Evolutionary conservation across 1,284 basidiomycete genomes (phyloP).

Genomic region (Amylostereum areolatum): DNA sequence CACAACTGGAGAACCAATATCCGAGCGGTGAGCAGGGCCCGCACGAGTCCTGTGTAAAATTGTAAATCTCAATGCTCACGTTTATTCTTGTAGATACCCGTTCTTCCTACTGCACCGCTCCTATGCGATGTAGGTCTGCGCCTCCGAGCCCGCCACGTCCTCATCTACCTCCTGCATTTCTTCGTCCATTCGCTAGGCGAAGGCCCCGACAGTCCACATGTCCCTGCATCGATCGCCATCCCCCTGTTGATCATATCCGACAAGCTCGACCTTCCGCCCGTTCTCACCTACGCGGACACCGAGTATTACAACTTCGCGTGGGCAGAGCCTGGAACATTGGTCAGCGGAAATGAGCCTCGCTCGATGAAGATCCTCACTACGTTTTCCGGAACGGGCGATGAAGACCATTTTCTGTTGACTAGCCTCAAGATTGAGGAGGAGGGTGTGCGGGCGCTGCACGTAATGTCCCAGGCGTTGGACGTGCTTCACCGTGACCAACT

Average conservation of each 20-base stretch:
- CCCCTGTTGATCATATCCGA: constrained; percentile 40
- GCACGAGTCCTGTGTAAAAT: neutral
- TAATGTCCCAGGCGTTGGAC: constrained; percentile 44
- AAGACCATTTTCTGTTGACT: constrained; percentile 52
- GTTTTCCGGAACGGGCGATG: constrained; percentile 46
- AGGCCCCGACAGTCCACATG: constrained; percentile 11
- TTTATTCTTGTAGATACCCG: constrained; percentile 26
- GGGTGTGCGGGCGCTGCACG: constrained; percentile 41
- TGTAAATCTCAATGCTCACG: neutral
- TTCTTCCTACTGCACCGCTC: constrained; percentile 18
- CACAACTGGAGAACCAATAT: constrained; percentile 33
- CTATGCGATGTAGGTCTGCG: constrained; percentile 26
- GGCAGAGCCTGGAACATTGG: neutral
- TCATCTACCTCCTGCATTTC: constrained; percentile 47
- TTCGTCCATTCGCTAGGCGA: constrained; percentile 38
- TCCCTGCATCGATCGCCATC: constrained; percentile 39
- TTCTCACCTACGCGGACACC: constrained; percentile 55
- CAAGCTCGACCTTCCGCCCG: constrained; percentile 47
- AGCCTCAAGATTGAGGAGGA: constrained; percentile 50
- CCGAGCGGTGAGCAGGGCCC: constrained; percentile 20
- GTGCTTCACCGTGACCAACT: too few species aligned
- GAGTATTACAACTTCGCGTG: constrained; percentile 50
- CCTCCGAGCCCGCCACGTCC: constrained; percentile 43
- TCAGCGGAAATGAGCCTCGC: too few species aligned
- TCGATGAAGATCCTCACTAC: constrained; percentile 27